Evolutionary conservation across 495 filamentous ascomycete genomes (phyloP).

Genomic region (Penicillium steckii): DNA sequence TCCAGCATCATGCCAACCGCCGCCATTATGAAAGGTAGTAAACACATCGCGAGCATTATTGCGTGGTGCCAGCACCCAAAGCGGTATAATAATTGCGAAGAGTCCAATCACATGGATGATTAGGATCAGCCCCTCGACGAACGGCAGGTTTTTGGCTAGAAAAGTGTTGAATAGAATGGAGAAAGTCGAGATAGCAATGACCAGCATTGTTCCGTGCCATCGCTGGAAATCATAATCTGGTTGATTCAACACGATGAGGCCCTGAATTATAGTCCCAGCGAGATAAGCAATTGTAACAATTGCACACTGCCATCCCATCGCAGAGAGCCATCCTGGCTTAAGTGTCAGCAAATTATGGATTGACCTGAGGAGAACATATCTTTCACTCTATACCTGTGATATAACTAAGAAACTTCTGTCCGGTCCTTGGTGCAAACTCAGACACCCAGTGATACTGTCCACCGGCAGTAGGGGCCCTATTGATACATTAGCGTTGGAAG

Average conservation of each 20-base stretch:
- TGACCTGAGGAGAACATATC: background rate
- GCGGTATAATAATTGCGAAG: slow-evolving; percentile 59
- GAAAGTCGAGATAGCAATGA: slow-evolving; percentile 50
- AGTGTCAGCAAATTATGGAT: background rate
- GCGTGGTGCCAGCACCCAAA: slow-evolving; percentile 53
- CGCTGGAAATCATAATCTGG: slow-evolving; percentile 43
- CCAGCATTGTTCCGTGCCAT: slow-evolving; percentile 63
- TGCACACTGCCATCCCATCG: slow-evolving; percentile 59
- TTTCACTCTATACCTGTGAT: slow-evolving; percentile 44
- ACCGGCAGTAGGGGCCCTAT: slow-evolving; percentile 47
- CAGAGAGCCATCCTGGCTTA: slow-evolving; percentile 55
- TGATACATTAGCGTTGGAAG: background rate
- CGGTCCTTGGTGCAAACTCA: slow-evolving; percentile 53
- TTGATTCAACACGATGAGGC: slow-evolving; percentile 53
- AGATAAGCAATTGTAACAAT: slow-evolving; percentile 55
- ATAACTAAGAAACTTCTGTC: slow-evolving; percentile 59
- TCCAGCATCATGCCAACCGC: slow-evolving; percentile 54
- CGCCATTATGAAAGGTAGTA: slow-evolving; percentile 51
- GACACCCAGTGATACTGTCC: slow-evolving; percentile 61
- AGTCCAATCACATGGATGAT: slow-evolving; percentile 62
- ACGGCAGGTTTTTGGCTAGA: slow-evolving; percentile 50
- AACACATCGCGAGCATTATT: slow-evolving; percentile 49
- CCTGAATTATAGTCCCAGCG: slow-evolving; percentile 58
- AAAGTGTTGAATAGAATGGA: slow-evolving; percentile 57
- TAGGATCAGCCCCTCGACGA: slow-evolving; percentile 57